Base-by-base conservation (phyloP, 2,329 filamentous ascomycete species). In the Chaetomiaceae sp. region DNA sequence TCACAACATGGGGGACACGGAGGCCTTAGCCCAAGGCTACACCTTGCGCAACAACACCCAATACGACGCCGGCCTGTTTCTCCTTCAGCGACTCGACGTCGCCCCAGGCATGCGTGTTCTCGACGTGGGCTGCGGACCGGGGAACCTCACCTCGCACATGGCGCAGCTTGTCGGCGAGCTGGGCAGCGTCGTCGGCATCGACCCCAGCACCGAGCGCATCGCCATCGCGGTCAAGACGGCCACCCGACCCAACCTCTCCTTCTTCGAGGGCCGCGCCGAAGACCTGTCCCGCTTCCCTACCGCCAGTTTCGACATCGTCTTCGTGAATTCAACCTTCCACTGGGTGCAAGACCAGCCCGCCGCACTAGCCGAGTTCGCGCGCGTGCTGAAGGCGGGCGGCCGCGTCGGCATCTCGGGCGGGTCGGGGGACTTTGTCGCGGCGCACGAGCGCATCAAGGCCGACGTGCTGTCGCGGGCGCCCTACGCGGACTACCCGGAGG, bases 271-370 rank as follows among this genome's bases (percentile, higher is more conserved):
- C 10, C 14, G 26, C 2, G 40, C 40, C 11, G 40, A 43, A 27
- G 40, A 43, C 40, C 40, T 43, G n/a, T 43, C 40, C 5, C 32
- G 40, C 3, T 43, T 43, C 33, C 15, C 20, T 15, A 8, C 22
- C 17, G 32, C 32, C 22, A 36, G 22, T 24, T 43, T 43, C 33
- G 40, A 43, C 40, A 33, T 17, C 20, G 32, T 43, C 20, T 43
- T 43, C 17, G 40, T 43, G 15, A 43, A 43, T 33, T 43, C 40
- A 11, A 43, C 40, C 14, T 33, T 43, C 17, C 40, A 43, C 40
- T 43, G 40, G 40, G 40, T 43, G 15, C 40, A 15, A 9, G 40
- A 43, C 40, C 40, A 43, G 40, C 22, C 40, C 10, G 22, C 20
- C 2, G 40, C 40, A 5, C 22, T 43, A 8, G 6, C 15, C 1